These are phyloP conservation scores for Schrenkiella parvula DNA, from an alignment of 345 rosid species.

Conservation along the genomic window DNA sequence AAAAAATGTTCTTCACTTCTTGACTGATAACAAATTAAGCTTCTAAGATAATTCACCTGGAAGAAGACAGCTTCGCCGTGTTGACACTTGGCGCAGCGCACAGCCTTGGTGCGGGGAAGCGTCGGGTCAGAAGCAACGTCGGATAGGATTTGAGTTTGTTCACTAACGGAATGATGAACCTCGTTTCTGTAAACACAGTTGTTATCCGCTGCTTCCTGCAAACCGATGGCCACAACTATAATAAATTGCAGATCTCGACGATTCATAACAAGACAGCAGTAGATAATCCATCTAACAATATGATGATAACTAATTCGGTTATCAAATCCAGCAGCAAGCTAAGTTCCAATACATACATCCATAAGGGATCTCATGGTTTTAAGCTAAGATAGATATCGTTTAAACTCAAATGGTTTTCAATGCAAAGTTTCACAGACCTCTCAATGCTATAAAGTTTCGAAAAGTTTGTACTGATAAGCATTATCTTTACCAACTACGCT, in stretches of 20 bases:
- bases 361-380: background rate
- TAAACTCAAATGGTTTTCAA: background rate
- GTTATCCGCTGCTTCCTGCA: constrained; percentile 68
- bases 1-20: background rate
- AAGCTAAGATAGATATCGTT: background rate
- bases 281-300: background rate
- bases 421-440: background rate
- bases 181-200: constrained; percentile 73
- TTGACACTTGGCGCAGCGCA: constrained; percentile 47
- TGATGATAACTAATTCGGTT: background rate
- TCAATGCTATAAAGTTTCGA: background rate
- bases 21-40: background rate
- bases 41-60: constrained; percentile 45
- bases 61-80: constrained; percentile 78
- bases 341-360: background rate
- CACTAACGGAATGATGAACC: constrained; percentile 67
- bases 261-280: background rate
- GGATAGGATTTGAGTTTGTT: constrained; percentile 63
- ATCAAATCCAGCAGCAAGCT: background rate
- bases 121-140: constrained; percentile 84
- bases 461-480: background rate
- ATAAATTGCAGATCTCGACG: background rate
- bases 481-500: background rate
- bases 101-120: constrained; percentile 78
- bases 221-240: background rate